Conservation (phyloP, 2,329 filamentous ascomycete genomes). For the Huntiella moniliformis region DNA sequence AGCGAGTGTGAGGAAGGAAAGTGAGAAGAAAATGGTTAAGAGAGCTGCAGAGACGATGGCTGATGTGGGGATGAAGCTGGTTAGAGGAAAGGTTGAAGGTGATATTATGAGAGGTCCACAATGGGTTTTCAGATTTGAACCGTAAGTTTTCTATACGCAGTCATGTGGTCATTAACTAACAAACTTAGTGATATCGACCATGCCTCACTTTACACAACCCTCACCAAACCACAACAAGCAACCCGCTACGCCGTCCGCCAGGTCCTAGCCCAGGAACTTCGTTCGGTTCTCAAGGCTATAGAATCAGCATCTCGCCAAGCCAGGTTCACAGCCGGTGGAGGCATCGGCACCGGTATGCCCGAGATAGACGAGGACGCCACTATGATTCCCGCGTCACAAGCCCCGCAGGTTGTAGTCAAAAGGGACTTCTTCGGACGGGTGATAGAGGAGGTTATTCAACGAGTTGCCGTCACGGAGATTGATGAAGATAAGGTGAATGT, state of each 20-base stretch:
- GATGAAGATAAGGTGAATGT: conserved; percentile 36
- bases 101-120: conserved; percentile 43
- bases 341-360: conserved; percentile 22
- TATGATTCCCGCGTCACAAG: background rate
- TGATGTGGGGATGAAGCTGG: conserved; percentile 65
- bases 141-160: conserved; percentile 34
- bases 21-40: conserved; percentile 62
- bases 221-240: conserved; percentile 42
- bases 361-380: conserved; percentile 19
- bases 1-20: conserved; percentile 75
- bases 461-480: conserved; percentile 19
- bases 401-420: conserved; percentile 31
- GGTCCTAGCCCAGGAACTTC: conserved; percentile 79
- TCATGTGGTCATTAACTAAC: conserved; percentile 11
- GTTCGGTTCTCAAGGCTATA: conserved; percentile 48
- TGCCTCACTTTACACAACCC: conserved; percentile 56
- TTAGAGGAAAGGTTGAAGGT: conserved; percentile 60
- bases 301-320: conserved; percentile 48
- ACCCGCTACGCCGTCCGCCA: conserved; percentile 86
- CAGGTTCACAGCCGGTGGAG: conserved; percentile 35
- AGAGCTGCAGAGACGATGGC: conserved; percentile 65
- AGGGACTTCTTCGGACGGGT: conserved; percentile 74
- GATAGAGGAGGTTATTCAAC: conserved; percentile 26
- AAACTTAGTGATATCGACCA: conserved; percentile 47
- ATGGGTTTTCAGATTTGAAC: conserved; percentile 90